These are phyloP conservation scores for Aspergillus olivimuriae DNA, from an alignment of 495 filamentous ascomycete genomes.

Conservation along the genomic window DNA sequence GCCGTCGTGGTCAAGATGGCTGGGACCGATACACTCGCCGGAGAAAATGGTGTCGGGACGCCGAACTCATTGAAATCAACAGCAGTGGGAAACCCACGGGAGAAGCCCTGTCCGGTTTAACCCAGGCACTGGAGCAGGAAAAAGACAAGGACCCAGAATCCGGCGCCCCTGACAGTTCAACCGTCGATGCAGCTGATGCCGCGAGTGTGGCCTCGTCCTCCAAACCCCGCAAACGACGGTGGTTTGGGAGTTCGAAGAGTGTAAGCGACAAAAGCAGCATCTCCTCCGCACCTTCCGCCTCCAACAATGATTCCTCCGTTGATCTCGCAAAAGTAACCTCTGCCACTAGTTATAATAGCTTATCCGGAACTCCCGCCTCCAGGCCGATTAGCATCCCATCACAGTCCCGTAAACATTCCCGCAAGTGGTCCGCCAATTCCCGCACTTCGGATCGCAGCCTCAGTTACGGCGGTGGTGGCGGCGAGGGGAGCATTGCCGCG, in stretches of 20 bases:
- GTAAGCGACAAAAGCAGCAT: slow-evolving; percentile 25
- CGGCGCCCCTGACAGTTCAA: slow-evolving; percentile 15
- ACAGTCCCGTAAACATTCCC: slow-evolving; percentile 19
- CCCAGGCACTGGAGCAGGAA: slow-evolving; percentile 26
- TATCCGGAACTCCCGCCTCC: slow-evolving; percentile 17
- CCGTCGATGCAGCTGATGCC: slow-evolving; percentile 22
- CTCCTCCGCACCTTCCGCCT: slow-evolving; percentile 16
- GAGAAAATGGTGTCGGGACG: slow-evolving; percentile 93
- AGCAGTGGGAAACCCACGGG: slow-evolving; percentile 24
- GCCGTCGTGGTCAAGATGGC: slow-evolving; percentile 77
- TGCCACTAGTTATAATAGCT: slow-evolving; percentile 13
- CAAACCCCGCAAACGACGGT: slow-evolving; percentile 32
- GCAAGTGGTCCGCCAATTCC: slow-evolving; percentile 19
- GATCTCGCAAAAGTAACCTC: slow-evolving; percentile 20
- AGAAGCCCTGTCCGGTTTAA: slow-evolving; percentile 24
- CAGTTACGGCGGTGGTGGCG: slow-evolving; percentile 27
- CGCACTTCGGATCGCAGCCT: slow-evolving; percentile 17
- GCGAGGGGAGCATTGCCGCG: slow-evolving; percentile 28
- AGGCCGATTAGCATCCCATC: slow-evolving; percentile 30
- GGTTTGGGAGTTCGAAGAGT: slow-evolving; percentile 38
- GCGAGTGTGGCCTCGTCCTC: slow-evolving; percentile 26
- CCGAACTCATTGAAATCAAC: slow-evolving; percentile 85
- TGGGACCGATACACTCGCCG: slow-evolving; percentile 95
- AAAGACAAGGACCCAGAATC: slow-evolving; percentile 12
- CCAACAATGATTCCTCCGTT: slow-evolving; percentile 19